Evolutionary conservation across 768 basidiomycete genomes (phyloP).

Genomic region (Thelephora ganbajun): DNA sequence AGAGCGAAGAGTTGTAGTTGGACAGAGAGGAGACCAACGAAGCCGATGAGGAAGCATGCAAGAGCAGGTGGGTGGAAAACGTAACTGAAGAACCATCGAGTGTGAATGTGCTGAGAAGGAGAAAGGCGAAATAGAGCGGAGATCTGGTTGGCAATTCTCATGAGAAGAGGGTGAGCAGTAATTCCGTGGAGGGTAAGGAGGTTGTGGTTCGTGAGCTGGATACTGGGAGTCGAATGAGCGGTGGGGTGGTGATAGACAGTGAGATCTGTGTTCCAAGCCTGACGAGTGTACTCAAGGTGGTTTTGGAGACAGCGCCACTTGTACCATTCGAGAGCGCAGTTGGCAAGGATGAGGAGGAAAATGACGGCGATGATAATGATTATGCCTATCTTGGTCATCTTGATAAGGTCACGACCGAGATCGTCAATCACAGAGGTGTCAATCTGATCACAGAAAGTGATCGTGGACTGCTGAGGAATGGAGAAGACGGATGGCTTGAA

Average conservation of each 20-base stretch:
- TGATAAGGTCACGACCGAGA: constrained; percentile 65
- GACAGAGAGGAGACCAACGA: constrained; percentile 77
- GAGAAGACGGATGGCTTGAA: constrained; percentile 67
- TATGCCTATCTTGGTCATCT: constrained; percentile 66
- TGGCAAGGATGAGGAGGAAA: constrained; percentile 57
- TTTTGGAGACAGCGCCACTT: constrained; percentile 63
- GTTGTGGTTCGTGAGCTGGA: constrained; percentile 62
- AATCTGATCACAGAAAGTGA: constrained; percentile 65
- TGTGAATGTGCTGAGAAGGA: constrained; percentile 47
- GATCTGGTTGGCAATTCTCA: constrained; percentile 44
- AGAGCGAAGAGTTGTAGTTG: constrained; percentile 79
- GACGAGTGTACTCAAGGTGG: constrained; percentile 56
- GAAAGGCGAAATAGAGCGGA: constrained; percentile 37
- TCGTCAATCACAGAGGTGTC: constrained; percentile 82
- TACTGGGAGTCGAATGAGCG: constrained; percentile 27
- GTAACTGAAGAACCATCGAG: constrained; percentile 85
- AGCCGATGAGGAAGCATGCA: constrained; percentile 84
- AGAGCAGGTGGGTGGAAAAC: constrained; percentile 85
- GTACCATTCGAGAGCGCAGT: constrained; percentile 78
- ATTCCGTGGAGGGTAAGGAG: constrained; percentile 61
- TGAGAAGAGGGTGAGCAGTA: constrained; percentile 60
- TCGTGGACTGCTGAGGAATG: constrained; percentile 51
- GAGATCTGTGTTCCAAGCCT: constrained; percentile 68
- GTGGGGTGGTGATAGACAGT: constrained; percentile 32
- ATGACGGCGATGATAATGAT: constrained; percentile 59